phyloP scores from a whole-genome alignment of 805 yeast genomes.

The Barnettozyma siamensis region DNA sequence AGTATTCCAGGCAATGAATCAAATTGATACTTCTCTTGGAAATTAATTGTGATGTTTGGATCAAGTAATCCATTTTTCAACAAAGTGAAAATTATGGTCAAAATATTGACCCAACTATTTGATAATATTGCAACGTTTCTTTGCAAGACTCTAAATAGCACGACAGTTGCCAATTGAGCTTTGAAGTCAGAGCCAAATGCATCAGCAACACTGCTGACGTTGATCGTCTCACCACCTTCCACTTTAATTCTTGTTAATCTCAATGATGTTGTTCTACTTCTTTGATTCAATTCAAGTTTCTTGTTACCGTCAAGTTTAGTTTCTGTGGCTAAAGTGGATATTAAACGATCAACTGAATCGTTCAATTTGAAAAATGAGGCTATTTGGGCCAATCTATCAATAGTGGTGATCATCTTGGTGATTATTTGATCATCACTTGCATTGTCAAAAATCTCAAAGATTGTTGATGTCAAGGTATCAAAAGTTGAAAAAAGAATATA shows the following conservation, averaged over 20 bases:
- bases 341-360: constrained; percentile 56
- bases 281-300: constrained; percentile 1
- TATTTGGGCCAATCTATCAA: constrained; percentile 78
- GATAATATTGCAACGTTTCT: constrained; percentile 45
- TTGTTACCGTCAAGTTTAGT: constrained; percentile 51
- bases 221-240: constrained; percentile 34
- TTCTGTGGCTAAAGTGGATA: constrained; percentile 60
- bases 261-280: constrained; percentile 9
- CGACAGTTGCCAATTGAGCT: constrained; percentile 85
- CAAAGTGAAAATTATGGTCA: constrained; percentile 55
- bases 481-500: constrained; percentile 63
- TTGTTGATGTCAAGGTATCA: constrained; percentile 60
- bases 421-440: constrained; percentile 89
- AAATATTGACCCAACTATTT: constrained; percentile 50
- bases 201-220: constrained; percentile 77
- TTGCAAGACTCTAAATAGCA: constrained; percentile 70
- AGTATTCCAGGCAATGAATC: constrained; percentile 52
- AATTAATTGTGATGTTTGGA: constrained; percentile 58
- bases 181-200: constrained; percentile 86
- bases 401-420: constrained; percentile 78
- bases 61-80: constrained; percentile 68
- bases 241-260: constrained; percentile 22
- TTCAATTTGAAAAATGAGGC: constrained; percentile 59
- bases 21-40: constrained; percentile 53
- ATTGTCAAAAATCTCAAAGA: constrained; percentile 74